These are phyloP conservation scores for Amanita molliuscula DNA, from an alignment of 768 basidiomycete species.

Conservation along the genomic window DNA sequence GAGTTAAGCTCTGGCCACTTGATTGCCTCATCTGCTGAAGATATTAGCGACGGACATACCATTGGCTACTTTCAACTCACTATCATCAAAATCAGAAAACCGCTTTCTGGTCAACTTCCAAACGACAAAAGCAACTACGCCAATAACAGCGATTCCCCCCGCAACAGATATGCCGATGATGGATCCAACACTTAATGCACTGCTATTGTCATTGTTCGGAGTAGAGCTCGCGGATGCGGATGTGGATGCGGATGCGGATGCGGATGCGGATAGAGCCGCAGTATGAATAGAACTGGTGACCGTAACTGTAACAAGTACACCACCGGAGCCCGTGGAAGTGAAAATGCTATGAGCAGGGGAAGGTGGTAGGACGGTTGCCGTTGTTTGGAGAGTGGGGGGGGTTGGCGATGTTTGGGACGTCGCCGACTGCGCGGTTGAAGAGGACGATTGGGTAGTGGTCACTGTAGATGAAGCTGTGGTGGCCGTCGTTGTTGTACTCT, in stretches of 20 bases:
- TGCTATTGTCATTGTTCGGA: constrained; percentile 16
- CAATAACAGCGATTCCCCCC: constrained; percentile 67
- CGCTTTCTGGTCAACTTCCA: constrained; percentile 86
- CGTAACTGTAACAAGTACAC: constrained; percentile 17
- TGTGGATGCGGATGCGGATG: constrained; percentile 11
- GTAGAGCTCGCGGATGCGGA: constrained; percentile 15
- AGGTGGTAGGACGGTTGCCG: constrained; percentile 7
- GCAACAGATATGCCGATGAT: constrained; percentile 77
- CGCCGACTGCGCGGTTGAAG: constrained; percentile 3
- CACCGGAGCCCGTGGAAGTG: constrained; percentile 10
- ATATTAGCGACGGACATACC: not conserved
- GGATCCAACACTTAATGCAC: constrained; percentile 54
- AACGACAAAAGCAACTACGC: constrained; percentile 62
- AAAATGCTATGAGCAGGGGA: constrained; percentile 9
- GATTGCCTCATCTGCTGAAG: constrained; percentile 59
- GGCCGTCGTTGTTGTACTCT: not conserved
- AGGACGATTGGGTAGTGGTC: not conserved
- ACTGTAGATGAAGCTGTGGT: not conserved
- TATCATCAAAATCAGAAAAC: constrained; percentile 65
- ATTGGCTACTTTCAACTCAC: constrained; percentile 33
- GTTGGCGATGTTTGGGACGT: not conserved
- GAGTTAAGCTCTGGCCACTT: constrained; percentile 86
- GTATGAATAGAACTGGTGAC: constrained; percentile 12
- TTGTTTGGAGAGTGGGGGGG: constrained; percentile 4
- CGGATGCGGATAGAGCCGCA: constrained; percentile 7